Evolutionary conservation across 768 basidiomycete genomes (phyloP), one percentile per base, ranked within the genome.

Genomic region (Hysterangium stoloniferum): DNA sequence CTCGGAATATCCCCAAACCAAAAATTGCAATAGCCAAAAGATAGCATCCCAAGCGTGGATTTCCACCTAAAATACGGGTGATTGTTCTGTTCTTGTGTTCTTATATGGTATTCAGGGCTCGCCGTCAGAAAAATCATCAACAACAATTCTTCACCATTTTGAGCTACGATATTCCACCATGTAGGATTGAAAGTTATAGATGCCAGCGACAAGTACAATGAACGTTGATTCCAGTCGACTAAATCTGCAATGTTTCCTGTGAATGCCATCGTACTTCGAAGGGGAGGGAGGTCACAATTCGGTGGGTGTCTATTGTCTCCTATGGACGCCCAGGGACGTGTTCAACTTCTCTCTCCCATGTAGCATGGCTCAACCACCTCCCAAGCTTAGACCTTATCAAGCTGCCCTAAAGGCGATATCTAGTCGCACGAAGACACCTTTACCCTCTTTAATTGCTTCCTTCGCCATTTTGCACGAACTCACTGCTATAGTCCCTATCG

Each of bases 111-210:
- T 0, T 33, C 29, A 6, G 34, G 46, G 32, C 19, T 8, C 17
- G 24, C 2, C 27, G 20, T 24, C 8, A 34, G 38, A 52, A 25
- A 13, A 29, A 20, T 19, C 7, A 29, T 12, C 7, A 20, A 31
- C 4, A n/a, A 68, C 79, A 43, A 20, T 33, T n/a, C 40, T 19
- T 51, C 55, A 92, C 92, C 92, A 69, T 94, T 91, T 50, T 82
- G 83, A 22, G 95, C 95, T 25, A 94, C 80, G 55, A 92, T 80
- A 66, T 99, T 99, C 95, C 95, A 99, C 52, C 85, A 92, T 1
- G 82, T 81, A 0, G 95, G 95, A 60, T 97, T 97, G 72, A 97
- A 97, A 1, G 79, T 61, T 43, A 95, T 88, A 52, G 84, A 65
- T 4, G 76, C 66, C n/a, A 92, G 54, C 0, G 80, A 79, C 15